Evolutionary conservation across 78 protist genomes (phyloP).

Genomic region (Cavenderia fasciculata): DNA sequence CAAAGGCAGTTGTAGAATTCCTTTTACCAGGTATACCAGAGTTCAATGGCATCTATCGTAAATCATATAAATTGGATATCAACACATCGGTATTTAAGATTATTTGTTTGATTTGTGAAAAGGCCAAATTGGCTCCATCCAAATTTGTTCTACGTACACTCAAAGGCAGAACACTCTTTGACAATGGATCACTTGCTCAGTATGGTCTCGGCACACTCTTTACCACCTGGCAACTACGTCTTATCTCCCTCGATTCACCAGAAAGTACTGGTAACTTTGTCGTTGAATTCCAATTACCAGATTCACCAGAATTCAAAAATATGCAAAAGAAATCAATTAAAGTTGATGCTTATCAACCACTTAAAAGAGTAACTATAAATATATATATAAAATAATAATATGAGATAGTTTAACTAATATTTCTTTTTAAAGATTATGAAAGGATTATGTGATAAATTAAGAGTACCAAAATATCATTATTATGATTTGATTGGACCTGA

Average conservation of each 20-base stretch:
- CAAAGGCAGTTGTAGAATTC: constrained; percentile 49
- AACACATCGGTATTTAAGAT: constrained; percentile 49
- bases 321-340: constrained; percentile 72
- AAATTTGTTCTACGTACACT: constrained; percentile 48
- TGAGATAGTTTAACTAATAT: not conserved
- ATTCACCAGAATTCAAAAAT: constrained; percentile 61
- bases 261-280: constrained; percentile 66
- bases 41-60: constrained; percentile 66
- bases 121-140: constrained; percentile 13
- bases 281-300: constrained; percentile 50
- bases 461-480: constrained; percentile 57
- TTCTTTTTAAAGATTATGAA: constrained; percentile 11
- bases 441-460: constrained; percentile 47
- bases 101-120: constrained; percentile 61
- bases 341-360: constrained; percentile 73
- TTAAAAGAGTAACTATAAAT: constrained; percentile 26
- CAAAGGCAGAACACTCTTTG: constrained; percentile 57
- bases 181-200: constrained; percentile 5
- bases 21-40: constrained; percentile 18
- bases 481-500: constrained; percentile 64
- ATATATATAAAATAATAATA: not conserved
- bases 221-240: constrained; percentile 66
- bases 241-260: constrained; percentile 39
- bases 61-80: constrained; percentile 54
- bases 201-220: constrained; percentile 56